These are phyloP conservation scores for Crithidia bombi DNA, from an alignment of 208 protist genomes.

Conservation along the genomic window DNA sequence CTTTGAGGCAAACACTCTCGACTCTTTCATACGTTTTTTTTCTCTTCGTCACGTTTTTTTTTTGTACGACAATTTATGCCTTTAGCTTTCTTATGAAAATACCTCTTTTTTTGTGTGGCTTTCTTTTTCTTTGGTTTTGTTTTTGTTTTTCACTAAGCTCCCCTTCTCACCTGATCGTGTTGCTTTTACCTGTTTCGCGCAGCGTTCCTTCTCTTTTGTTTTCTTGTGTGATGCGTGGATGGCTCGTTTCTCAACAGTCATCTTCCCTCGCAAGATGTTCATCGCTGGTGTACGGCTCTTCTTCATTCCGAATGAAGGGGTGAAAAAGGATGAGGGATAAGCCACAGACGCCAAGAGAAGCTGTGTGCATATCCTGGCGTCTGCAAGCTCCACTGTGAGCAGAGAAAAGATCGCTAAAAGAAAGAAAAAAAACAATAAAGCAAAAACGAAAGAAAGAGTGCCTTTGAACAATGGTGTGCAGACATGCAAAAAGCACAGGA, in stretches of 20 bases:
- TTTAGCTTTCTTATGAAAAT: neutral
- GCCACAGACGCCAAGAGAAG: conserved; percentile 2
- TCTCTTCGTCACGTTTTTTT: neutral
- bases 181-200: conserved; percentile 34
- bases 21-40: neutral
- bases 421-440: neutral
- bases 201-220: neutral
- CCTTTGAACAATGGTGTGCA: too few species aligned
- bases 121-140: conserved; percentile 5
- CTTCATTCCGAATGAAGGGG: neutral
- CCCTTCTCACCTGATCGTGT: conserved; percentile 1
- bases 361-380: conserved; percentile 1
- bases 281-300: neutral
- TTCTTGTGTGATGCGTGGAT: too few species aligned
- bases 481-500: too few species aligned
- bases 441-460: neutral
- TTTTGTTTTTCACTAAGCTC: neutral
- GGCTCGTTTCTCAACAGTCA: too few species aligned
- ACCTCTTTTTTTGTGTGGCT: neutral
- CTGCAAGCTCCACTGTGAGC: conserved; percentile 3
- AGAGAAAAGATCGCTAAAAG: neutral
- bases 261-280: neutral
- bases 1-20: neutral
- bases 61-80: conserved; percentile 3
- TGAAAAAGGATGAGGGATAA: too few species aligned